Evolutionary conservation across 176 grass and related monocot genomes (phyloP).

Genomic region (Oryza glaberrima): DNA sequence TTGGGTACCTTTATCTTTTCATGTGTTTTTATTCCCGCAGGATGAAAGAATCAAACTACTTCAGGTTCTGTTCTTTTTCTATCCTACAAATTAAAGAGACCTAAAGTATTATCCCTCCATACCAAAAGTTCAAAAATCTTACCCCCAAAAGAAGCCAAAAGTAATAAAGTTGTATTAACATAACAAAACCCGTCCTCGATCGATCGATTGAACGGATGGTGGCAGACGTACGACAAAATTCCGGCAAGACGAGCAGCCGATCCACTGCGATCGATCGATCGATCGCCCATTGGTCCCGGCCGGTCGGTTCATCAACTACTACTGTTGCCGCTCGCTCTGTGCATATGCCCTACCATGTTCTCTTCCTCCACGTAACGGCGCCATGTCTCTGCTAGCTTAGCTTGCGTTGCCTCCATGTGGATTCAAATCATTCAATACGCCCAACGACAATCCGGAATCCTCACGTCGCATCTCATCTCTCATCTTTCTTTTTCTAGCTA

Average conservation of each 20-base stretch:
- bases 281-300: not conserved
- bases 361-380: not conserved
- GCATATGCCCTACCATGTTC: constrained; percentile 36
- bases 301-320: not conserved
- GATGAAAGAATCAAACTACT: no score
- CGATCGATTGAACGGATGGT: no score
- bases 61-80: no score
- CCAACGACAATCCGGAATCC: not conserved
- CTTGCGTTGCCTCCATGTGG: not conserved
- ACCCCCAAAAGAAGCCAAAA: not conserved
- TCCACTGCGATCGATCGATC: not conserved
- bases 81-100: no score
- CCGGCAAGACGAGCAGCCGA: not conserved
- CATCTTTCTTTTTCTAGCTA: not conserved
- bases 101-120: not conserved
- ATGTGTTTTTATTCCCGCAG: no score
- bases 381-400: not conserved
- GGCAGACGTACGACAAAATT: not conserved
- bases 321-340: not conserved
- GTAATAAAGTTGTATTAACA: no score
- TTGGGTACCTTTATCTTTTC: no score
- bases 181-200: no score
- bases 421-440: constrained; percentile 13
- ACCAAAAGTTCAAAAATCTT: not conserved
- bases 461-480: not conserved